A percentile compares a stretch with the other conserved stretches of the same genome.
These are phyloP conservation scores for Colletotrichum sp. DNA, from an alignment of 2,329 filamentous ascomycete genomes.

Conservation along the genomic window DNA sequence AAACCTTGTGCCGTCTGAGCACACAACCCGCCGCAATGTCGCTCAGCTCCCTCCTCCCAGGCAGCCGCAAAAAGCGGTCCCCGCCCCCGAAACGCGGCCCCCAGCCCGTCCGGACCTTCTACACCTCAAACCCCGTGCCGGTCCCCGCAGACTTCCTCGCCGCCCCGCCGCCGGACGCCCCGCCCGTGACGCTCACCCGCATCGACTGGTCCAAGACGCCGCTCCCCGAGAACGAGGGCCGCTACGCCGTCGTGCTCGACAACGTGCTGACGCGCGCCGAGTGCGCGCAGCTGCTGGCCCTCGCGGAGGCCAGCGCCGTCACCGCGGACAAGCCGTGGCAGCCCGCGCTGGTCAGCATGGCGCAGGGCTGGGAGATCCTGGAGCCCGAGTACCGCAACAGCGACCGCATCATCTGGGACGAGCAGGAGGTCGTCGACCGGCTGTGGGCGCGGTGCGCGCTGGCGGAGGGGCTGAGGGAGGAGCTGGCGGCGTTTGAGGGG, in stretches of 20 bases:
- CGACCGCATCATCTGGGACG: conserved; percentile 80
- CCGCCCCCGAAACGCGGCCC: not conserved
- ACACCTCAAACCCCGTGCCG: conserved; percentile 35
- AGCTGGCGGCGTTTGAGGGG: conserved; percentile 39
- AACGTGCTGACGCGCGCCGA: conserved; percentile 61
- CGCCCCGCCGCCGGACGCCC: conserved; percentile 30
- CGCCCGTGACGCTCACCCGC: conserved; percentile 42
- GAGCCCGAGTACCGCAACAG: conserved; percentile 68
- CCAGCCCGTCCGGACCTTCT: conserved; percentile 23
- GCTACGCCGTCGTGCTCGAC: conserved; percentile 66
- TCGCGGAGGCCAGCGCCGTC: conserved; percentile 60
- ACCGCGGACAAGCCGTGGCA: conserved; percentile 59
- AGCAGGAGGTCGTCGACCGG: conserved; percentile 63
- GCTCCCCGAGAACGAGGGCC: conserved; percentile 56
- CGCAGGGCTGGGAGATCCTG: conserved; percentile 63
- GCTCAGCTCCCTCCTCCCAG: not conserved
- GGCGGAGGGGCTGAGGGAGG: conserved; percentile 44
- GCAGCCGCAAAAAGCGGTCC: not conserved
- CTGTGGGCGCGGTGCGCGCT: conserved; percentile 65
- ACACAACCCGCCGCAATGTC: not conserved
- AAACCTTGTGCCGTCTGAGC: not conserved
- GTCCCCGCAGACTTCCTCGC: conserved; percentile 52
- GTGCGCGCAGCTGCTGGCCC: conserved; percentile 58
- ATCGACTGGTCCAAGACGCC: conserved; percentile 58
- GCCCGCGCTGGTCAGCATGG: conserved; percentile 72